Conservation (phyloP, 2,329 filamentous ascomycete species). For the Microdochium trichocladiopsis region DNA sequence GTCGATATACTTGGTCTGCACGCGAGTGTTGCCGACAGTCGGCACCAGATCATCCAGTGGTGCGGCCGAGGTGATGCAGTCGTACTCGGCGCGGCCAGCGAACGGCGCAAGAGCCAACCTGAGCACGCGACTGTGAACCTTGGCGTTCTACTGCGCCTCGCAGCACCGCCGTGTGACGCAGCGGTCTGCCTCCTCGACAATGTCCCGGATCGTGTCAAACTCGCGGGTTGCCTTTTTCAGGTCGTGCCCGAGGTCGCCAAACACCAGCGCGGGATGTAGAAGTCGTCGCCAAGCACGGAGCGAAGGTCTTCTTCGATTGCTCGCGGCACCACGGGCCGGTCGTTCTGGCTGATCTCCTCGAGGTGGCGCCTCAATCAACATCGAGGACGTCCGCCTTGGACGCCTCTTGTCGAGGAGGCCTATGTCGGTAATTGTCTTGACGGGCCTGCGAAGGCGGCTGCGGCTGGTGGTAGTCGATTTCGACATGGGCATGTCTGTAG, state of each 20-base stretch:
- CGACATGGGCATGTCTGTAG: neutral
- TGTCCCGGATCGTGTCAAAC: neutral
- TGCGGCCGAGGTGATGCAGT: neutral
- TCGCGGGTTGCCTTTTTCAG: neutral
- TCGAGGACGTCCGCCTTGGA: neutral
- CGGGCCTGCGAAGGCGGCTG: neutral
- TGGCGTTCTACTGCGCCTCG: neutral
- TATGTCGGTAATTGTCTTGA: neutral
- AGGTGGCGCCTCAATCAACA: neutral
- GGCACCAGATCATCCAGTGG: neutral
- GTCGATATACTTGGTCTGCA: neutral
- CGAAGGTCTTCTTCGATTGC: neutral
- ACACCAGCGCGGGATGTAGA: neutral
- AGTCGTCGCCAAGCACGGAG: neutral
- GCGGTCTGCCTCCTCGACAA: neutral
- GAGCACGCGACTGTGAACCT: neutral
- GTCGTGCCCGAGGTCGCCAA: neutral
- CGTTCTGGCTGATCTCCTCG: neutral
- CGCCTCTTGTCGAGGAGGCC: neutral
- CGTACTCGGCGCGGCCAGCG: neutral
- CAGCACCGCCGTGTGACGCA: neutral
- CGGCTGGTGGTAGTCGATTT: neutral
- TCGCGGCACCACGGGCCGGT: neutral
- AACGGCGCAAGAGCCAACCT: neutral
- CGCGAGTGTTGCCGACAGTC: neutral